These are phyloP conservation scores for Rhodocollybia butyracea DNA, from an alignment of 768 basidiomycete species.

Conservation along the genomic window DNA sequence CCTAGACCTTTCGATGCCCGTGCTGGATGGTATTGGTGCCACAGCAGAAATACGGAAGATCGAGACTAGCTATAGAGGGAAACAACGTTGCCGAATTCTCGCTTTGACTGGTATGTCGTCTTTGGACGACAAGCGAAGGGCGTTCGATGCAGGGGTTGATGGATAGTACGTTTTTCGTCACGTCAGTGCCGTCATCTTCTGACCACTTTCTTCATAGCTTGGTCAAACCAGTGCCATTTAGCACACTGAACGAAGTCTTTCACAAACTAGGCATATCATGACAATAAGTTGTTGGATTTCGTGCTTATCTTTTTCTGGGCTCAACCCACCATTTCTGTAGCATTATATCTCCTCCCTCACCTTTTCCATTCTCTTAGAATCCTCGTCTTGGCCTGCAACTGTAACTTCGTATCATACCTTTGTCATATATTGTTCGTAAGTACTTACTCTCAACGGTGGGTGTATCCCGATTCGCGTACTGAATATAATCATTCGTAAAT, in stretches of 20 bases:
- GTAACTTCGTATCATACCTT: too few relatives aligned
- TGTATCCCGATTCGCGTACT: too few relatives aligned
- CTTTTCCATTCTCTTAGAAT: too few relatives aligned
- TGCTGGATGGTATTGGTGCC: slow-evolving; percentile 88
- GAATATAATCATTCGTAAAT: too few relatives aligned
- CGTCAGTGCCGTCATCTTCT: background rate
- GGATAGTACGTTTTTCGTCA: slow-evolving; percentile 72
- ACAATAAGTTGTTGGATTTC: too few relatives aligned
- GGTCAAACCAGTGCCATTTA: slow-evolving; percentile 95
- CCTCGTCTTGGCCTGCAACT: too few relatives aligned
- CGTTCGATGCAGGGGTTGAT: slow-evolving; percentile 91
- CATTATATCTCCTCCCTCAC: too few relatives aligned
- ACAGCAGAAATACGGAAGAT: slow-evolving; percentile 79
- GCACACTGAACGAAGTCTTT: slow-evolving; percentile 83
- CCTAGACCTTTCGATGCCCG: slow-evolving; percentile 89
- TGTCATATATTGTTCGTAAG: too few relatives aligned
- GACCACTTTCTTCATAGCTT: slow-evolving; percentile 45
- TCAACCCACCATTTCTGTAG: too few relatives aligned
- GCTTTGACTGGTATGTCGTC: slow-evolving; percentile 95
- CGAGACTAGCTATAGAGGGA: slow-evolving; percentile 40
- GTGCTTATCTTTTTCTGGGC: too few relatives aligned
- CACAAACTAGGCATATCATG: slow-evolving; percentile 57
- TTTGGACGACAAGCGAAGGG: slow-evolving; percentile 85
- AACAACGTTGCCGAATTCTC: slow-evolving; percentile 54
- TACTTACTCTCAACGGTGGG: too few relatives aligned